Evolutionary conservation across 805 yeast species (phyloP).

Genomic region (Starmerella ratchasimensis): DNA sequence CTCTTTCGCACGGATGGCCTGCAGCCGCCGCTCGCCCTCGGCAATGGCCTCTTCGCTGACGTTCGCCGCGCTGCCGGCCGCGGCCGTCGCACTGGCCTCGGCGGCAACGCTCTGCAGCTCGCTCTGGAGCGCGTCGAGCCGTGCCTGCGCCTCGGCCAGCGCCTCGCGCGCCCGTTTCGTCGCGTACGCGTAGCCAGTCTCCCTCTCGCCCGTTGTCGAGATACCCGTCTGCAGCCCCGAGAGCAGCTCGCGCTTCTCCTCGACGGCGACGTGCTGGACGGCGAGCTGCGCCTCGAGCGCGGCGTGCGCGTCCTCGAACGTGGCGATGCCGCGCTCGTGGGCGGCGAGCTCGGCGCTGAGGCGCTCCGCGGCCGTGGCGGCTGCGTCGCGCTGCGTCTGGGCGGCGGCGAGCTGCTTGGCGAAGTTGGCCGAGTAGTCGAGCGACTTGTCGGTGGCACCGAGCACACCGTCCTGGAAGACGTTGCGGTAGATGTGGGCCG

Average conservation of each 20-base stretch:
- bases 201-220: slow-evolving; percentile 18
- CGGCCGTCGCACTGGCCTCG: background rate
- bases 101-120: slow-evolving; percentile 1
- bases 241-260: slow-evolving; percentile 13
- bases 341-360: background rate
- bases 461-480: slow-evolving; percentile 28
- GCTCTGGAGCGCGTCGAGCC: background rate
- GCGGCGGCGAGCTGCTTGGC: slow-evolving; percentile 5
- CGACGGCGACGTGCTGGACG: slow-evolving; percentile 4
- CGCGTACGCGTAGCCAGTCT: slow-evolving; percentile 19
- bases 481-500: slow-evolving; percentile 72
- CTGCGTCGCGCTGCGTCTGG: background rate
- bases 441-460: slow-evolving; percentile 7
- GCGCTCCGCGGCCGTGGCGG: background rate
- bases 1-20: background rate
- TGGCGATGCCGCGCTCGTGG: slow-evolving; percentile 1
- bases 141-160: slow-evolving; percentile 5
- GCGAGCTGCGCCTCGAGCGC: slow-evolving; percentile 3
- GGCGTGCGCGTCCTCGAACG: slow-evolving; percentile 8
- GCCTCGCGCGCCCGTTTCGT: slow-evolving; percentile 14
- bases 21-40: background rate
- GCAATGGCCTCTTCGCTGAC: background rate
- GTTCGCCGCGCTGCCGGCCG: background rate
- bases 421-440: slow-evolving; percentile 4
- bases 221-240: slow-evolving; percentile 19